phyloP scores from a whole-genome alignment of 129 eudicot genomes.

The Saposhnikovia divaricata region DNA sequence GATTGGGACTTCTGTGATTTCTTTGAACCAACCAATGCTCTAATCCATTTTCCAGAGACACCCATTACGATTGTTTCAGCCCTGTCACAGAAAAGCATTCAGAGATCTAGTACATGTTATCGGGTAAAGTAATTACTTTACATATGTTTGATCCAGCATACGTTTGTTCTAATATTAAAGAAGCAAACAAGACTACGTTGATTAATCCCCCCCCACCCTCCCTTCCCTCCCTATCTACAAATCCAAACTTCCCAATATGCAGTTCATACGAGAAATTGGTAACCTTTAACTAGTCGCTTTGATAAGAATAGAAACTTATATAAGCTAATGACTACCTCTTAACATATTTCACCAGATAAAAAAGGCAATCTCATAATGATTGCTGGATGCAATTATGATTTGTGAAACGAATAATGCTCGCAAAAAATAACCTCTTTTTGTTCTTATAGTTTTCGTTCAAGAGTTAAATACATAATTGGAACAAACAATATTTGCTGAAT shows the following conservation, averaged over 20 bases:
- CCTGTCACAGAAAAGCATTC: slow-evolving; percentile 22
- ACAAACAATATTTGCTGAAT: not conserved
- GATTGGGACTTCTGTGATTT: slow-evolving; percentile 62
- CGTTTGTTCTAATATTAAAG: not conserved
- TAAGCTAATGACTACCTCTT: not conserved
- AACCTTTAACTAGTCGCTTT: not conserved
- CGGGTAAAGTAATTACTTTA: not conserved
- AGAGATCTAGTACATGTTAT: not conserved
- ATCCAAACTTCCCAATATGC: not conserved
- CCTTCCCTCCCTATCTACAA: not conserved
- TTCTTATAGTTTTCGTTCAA: not conserved
- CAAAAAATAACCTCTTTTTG: not conserved
- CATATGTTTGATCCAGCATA: not conserved
- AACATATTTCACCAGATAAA: not conserved
- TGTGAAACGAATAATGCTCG: not conserved
- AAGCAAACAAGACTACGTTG: not conserved
- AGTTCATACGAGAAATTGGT: not conserved
- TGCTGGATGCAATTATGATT: not conserved
- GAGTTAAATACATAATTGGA: not conserved
- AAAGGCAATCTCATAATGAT: not conserved
- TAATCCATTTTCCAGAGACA: slow-evolving; percentile 75
- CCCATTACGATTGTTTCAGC: slow-evolving; percentile 46
- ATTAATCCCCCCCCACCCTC: too few relatives aligned
- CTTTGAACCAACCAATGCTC: slow-evolving; percentile 72
- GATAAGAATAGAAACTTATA: not conserved